These are phyloP conservation scores for Elaeis guineensis DNA, from an alignment of 176 grass and related monocot genomes.

Conservation along the genomic window DNA sequence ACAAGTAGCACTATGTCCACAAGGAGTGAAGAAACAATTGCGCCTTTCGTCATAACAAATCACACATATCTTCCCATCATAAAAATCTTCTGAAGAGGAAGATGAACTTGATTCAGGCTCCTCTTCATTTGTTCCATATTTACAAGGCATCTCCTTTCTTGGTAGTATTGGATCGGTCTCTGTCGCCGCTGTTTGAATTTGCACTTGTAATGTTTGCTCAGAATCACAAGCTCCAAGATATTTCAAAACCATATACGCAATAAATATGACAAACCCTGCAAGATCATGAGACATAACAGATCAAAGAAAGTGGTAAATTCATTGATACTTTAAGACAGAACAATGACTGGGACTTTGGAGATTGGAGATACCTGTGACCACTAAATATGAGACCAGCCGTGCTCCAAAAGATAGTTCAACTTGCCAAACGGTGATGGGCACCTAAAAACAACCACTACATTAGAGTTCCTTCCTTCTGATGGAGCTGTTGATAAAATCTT, in stretches of 20 bases:
- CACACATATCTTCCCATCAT: constrained; percentile 41
- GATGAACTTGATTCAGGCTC: constrained; percentile 20
- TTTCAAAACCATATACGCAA: constrained; percentile 25
- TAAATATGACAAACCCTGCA: constrained; percentile 20
- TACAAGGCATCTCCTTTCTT: constrained; percentile 27
- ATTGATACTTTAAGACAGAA: too few relatives aligned
- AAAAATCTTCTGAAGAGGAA: constrained; percentile 27
- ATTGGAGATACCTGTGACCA: constrained; percentile 20
- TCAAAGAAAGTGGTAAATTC: too few relatives aligned
- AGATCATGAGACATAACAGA: background rate
- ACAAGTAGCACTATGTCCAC: constrained; percentile 29
- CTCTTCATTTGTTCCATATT: constrained; percentile 28
- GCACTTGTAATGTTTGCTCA: constrained; percentile 1
- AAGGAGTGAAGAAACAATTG: constrained; percentile 37
- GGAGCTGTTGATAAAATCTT: too few relatives aligned
- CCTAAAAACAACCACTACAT: constrained; percentile 1
- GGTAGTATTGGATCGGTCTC: constrained; percentile 36
- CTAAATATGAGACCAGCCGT: constrained; percentile 20
- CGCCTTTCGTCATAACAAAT: constrained; percentile 33
- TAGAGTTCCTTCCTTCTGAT: too few relatives aligned
- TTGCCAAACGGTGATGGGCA: background rate
- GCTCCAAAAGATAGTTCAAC: constrained; percentile 23
- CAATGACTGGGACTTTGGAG: background rate
- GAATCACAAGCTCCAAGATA: constrained; percentile 16
- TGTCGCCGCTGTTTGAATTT: background rate